Evolutionary conservation across 768 basidiomycete genomes (phyloP), one percentile per base, ranked within the genome.

Genomic region (Arthromyces matolae): DNA sequence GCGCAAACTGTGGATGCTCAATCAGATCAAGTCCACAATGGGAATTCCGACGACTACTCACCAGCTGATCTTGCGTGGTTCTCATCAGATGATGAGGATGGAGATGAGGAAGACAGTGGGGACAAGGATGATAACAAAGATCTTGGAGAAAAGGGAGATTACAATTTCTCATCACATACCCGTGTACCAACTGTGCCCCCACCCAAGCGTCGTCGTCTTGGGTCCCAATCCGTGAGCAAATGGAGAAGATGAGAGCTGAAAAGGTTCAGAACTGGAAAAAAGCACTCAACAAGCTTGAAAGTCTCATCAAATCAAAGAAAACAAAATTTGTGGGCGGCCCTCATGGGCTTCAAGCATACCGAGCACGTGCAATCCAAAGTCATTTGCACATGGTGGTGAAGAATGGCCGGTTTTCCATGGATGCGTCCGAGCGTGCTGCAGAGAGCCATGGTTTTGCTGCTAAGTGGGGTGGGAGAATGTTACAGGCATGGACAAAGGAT

Each of bases 401-500:
- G 12, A 35, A 38, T n/a, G 7, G 32, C 20, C 13, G 32, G 18
- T 33, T 33, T 3, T 33, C 32, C 18, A 33, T 33, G 5, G 32
- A 33, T 33, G 32, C 32, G 18, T 33, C 32, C 3, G 3, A 10
- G 3, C 3, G 32, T 4, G 32, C 32, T 33, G 32, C 32, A 14
- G 32, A 33, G 32, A n/a, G n/a, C n/a, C n/a, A n/a, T 19, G 40
- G 40, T 9, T 25, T n/a, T 20, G 18, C 25, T 25, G 24, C 39
- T 25, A 6, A 25, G 24, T 23, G 14, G 9, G 20, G 23, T 18
- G 25, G 25, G 5, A 27, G 25, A 27, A 4, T 33, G 32, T 33
- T 47, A 27, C 1, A 53, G 47, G 38, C 60, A 60, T 10, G 51
- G 18, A 23, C 24, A 32, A 32, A 33, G 18, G n/a, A 5, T n/a